phyloP scores from a whole-genome alignment of 1,284 basidiomycete species.

The Rhizoctonia solani region DNA sequence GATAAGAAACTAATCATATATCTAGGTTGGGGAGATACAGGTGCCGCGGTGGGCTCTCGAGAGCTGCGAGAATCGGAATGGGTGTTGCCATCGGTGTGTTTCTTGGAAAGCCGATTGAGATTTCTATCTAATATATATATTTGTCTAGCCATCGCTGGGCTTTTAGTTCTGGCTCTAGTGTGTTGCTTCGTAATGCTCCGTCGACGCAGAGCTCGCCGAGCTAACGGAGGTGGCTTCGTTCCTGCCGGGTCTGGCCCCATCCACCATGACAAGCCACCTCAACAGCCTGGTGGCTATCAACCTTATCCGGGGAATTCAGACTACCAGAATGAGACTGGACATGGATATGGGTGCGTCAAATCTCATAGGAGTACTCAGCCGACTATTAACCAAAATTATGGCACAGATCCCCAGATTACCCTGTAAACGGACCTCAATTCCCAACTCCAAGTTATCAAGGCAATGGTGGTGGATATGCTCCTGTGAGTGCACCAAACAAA shows the following conservation, averaged over 20 bases:
- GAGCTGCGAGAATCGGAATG: slow-evolving; percentile 13
- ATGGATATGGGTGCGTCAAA: not conserved
- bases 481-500: not conserved
- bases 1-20: not conserved
- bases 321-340: not conserved
- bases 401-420: not conserved
- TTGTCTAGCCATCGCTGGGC: not conserved
- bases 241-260: not conserved
- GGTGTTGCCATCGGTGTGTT: slow-evolving; percentile 14
- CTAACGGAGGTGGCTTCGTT: slow-evolving; percentile 1
- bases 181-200: slow-evolving; percentile 3
- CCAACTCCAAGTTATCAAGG: slow-evolving; percentile 11
- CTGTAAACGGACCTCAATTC: slow-evolving; percentile 13
- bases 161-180: slow-evolving; percentile 4
- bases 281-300: slow-evolving; percentile 1
- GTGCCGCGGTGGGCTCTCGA: slow-evolving; percentile 14
- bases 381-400: not conserved
- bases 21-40: slow-evolving; percentile 3
- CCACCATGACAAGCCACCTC: slow-evolving; percentile 16
- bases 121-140: not conserved
- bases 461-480: slow-evolving; percentile 14
- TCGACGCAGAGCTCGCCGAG: slow-evolving; percentile 5
- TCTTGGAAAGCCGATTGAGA: not conserved
- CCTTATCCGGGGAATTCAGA: slow-evolving; percentile 22
- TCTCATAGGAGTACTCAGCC: not conserved